Conservation (phyloP, 1,284 basidiomycete genomes). For the Pulveroboletus sp. region DNA sequence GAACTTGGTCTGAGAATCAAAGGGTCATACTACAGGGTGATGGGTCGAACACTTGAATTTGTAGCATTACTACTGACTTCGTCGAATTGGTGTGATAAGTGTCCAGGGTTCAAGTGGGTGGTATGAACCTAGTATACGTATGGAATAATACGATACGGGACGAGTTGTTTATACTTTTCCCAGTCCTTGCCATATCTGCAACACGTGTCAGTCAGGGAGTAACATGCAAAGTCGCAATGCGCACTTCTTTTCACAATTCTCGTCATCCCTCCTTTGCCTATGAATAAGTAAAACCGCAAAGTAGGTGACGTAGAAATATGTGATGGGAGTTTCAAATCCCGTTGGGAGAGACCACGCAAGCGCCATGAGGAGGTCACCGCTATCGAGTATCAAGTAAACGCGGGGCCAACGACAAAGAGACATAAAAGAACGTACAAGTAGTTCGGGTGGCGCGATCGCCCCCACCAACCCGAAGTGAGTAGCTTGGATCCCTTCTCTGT, state of each 20-base stretch:
- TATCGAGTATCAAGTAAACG: slow-evolving; percentile 27
- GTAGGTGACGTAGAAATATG: slow-evolving; percentile 94
- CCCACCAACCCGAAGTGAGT: slow-evolving; percentile 98
- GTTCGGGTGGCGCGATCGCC: slow-evolving; percentile 89
- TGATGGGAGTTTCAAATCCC: slow-evolving; percentile 88
- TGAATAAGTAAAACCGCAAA: slow-evolving; percentile 91
- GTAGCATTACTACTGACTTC: too few relatives aligned
- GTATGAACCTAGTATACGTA: slow-evolving; percentile 63
- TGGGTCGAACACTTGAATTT: background rate
- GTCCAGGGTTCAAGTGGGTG: background rate
- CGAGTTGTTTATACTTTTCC: slow-evolving; percentile 83
- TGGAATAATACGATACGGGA: slow-evolving; percentile 86
- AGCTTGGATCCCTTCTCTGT: slow-evolving; percentile 90
- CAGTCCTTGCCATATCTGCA: slow-evolving; percentile 84
- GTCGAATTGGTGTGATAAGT: background rate
- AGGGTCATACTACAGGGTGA: background rate
- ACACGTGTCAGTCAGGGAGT: background rate
- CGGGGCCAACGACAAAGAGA: background rate
- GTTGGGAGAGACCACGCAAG: slow-evolving; percentile 93
- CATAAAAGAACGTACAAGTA: slow-evolving; percentile 76
- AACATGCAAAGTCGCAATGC: slow-evolving; percentile 18
- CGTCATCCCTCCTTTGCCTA: slow-evolving; percentile 90
- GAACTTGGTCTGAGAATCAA: background rate
- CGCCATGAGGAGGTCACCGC: slow-evolving; percentile 89
- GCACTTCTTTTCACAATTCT: slow-evolving; percentile 86